These are phyloP conservation scores for Pythium myriotylum DNA, from an alignment of 352 stramenopile species.

Conservation along the genomic window DNA sequence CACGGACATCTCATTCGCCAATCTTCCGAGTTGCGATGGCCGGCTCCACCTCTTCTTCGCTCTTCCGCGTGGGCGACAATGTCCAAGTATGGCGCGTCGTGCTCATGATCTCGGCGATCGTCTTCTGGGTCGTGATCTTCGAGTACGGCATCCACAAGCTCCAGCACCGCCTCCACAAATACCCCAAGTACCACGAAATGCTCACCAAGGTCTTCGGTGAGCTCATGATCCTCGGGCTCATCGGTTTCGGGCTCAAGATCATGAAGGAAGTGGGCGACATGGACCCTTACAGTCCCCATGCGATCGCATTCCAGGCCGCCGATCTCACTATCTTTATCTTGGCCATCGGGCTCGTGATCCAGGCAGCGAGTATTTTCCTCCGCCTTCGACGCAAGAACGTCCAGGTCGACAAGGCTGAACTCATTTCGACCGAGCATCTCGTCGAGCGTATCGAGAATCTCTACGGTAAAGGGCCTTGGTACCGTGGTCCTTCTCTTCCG, in stretches of 20 bases:
- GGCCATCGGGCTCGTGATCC: slow-evolving; percentile 37
- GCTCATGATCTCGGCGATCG: slow-evolving; percentile 46
- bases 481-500: background rate
- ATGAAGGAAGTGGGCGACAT: slow-evolving; percentile 25
- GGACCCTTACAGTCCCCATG: slow-evolving; percentile 18
- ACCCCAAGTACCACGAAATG: slow-evolving; percentile 75
- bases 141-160: slow-evolving; percentile 47
- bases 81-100: slow-evolving; percentile 60
- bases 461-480: slow-evolving; percentile 2
- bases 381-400: slow-evolving; percentile 34
- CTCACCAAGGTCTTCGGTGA: slow-evolving; percentile 54
- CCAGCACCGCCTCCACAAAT: too few relatives aligned
- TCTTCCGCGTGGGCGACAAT: slow-evolving; percentile 58
- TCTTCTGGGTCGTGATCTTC: slow-evolving; percentile 52
- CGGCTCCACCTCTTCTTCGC: slow-evolving; percentile 31
- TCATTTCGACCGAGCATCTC: slow-evolving; percentile 32
- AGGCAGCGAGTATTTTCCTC: slow-evolving; percentile 33
- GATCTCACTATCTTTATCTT: slow-evolving; percentile 40
- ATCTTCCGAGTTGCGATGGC: background rate
- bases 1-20: too few relatives aligned
- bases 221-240: slow-evolving; percentile 38
- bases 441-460: slow-evolving; percentile 18
- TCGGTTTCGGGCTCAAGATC: slow-evolving; percentile 42
- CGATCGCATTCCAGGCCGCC: slow-evolving; percentile 40
- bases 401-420: slow-evolving; percentile 29